Base-by-base conservation (phyloP, 306 rosid genomes). In the Pyrus bretschneideri region DNA sequence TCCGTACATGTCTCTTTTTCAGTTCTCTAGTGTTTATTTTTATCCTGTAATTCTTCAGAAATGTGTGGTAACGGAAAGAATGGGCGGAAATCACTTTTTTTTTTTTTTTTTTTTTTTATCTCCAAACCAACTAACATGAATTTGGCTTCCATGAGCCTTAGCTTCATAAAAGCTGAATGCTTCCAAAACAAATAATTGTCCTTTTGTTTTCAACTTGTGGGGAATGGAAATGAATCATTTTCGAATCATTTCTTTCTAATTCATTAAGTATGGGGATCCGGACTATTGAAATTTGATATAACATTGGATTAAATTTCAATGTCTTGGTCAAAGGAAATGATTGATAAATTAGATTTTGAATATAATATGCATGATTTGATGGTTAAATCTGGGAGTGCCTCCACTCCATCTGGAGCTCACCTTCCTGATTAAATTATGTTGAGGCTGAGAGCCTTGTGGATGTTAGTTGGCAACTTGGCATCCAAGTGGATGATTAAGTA, bases 381-480 rank as follows among this genome's bases (percentile, higher is more conserved):
- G 45, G 30, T 30, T 19, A 15, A 40, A 25, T 40, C 42, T 60
- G 77, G 19, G 33, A 22, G 13, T 22, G 25, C 68, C 12, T 59
- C 9, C 12, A 2, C 30, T 58, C 6, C 33, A 60, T 60, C 40
- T 61, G 35, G 10, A 60, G 33, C 75, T 5, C 58, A 40, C 29
- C 27, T 17, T 74, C 59, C 60, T 44, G 31, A 61, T 27, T 74
- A 61, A 25, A 74, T 17, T 27, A 45, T 27, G 19, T 44, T 45
- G 13, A 9, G 51, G 54, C 42, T 22, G 58, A 19, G 11, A 19
- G 11, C 13, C 78, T 23, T 69, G 69, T 25, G 67, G 64, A 57
- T 63, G 42, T 75, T 66, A 46, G 80, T 14, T 46, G 52, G 52
- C 54, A 49, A 49, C 55, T 64, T 76, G 70, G 73, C 21, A 45